Evolutionary conservation across 805 yeast species (phyloP).

Genomic region (Suhomyces sp.): DNA sequence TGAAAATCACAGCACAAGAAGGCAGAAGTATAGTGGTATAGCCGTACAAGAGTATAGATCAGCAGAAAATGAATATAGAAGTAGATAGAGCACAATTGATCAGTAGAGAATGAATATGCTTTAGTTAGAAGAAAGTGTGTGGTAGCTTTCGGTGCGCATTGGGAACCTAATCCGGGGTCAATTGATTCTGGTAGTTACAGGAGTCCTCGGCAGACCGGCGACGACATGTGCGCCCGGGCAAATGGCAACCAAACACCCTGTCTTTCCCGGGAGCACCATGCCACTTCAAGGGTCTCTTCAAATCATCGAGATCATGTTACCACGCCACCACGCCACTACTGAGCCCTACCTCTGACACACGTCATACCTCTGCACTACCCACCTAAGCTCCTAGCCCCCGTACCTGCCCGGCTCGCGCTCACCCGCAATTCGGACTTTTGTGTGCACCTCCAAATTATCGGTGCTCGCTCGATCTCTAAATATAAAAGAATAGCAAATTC

Average conservation of each 20-base stretch:
- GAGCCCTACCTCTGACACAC: background rate
- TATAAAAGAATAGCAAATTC: background rate
- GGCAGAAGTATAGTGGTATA: too few relatives aligned
- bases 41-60: too few relatives aligned
- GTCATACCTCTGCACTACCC: background rate
- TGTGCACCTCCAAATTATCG: constrained; percentile 1
- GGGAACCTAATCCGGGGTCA: background rate
- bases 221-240: background rate
- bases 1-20: background rate
- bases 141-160: background rate
- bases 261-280: background rate
- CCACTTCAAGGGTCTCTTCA: background rate
- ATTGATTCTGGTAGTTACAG: background rate
- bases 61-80: too few relatives aligned
- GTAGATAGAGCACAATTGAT: background rate
- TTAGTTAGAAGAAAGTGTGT: background rate
- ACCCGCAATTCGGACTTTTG: constrained; percentile 5
- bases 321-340: constrained; percentile 3
- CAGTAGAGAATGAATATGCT: background rate
- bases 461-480: background rate
- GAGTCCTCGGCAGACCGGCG: background rate
- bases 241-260: background rate
- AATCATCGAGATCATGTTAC: background rate
- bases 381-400: background rate
- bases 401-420: constrained; percentile 1